Conservation (phyloP, 495 filamentous ascomycete genomes). For the Penicillium nucicola region DNA sequence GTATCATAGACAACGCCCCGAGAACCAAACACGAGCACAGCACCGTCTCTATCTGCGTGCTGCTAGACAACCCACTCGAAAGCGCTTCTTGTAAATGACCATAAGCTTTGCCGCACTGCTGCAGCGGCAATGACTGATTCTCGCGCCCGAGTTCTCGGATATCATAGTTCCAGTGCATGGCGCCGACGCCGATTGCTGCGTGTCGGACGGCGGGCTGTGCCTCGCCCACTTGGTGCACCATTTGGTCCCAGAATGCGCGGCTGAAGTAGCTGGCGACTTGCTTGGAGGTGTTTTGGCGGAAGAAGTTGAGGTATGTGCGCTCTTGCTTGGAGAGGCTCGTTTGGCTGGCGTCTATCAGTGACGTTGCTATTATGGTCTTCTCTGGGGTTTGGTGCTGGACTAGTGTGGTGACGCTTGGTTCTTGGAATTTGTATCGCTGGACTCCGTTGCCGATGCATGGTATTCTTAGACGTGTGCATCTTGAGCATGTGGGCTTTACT, state of each 20-base stretch:
- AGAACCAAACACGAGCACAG: constrained; percentile 46
- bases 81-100: constrained; percentile 9
- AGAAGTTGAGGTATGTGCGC: constrained; percentile 15
- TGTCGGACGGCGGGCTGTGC: constrained; percentile 49
- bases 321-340: constrained; percentile 5
- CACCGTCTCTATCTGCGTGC: constrained; percentile 6
- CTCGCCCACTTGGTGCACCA: constrained; percentile 49
- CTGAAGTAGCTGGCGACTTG: constrained; percentile 40
- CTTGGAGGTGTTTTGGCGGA: constrained; percentile 26
- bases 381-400: too few species aligned
- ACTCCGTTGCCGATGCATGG: not conserved
- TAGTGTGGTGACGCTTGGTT: not conserved
- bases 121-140: constrained; percentile 28
- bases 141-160: not conserved
- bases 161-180: constrained; percentile 31
- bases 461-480: not conserved
- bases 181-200: constrained; percentile 40
- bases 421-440: not conserved
- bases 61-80: constrained; percentile 3
- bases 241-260: constrained; percentile 45
- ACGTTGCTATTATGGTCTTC: not conserved
- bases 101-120: constrained; percentile 46
- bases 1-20: constrained; percentile 44
- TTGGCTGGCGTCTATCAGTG: constrained; percentile 2
- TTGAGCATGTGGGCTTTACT: not conserved